These are phyloP conservation scores for Leishmania gerbilli DNA, from an alignment of 208 protist genomes.

Conservation along the genomic window DNA sequence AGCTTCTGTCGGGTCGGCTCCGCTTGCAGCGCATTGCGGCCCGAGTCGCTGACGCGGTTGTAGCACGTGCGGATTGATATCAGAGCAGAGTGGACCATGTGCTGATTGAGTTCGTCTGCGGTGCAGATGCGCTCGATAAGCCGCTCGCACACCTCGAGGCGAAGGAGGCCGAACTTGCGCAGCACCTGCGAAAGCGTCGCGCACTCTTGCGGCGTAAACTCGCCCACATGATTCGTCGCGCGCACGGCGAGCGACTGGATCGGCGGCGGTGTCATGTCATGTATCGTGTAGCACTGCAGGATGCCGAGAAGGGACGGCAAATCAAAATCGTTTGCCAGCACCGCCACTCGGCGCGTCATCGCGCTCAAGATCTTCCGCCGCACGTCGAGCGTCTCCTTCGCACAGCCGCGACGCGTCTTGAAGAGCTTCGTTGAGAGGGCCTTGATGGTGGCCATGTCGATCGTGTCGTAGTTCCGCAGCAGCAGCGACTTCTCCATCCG, in stretches of 20 bases:
- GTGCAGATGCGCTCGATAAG: conserved; percentile 82
- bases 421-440: conserved; percentile 88
- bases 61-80: conserved; percentile 75
- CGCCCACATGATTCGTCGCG: conserved; percentile 82
- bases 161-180: conserved; percentile 77
- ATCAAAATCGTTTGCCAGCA: conserved; percentile 90
- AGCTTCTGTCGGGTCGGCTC: conserved; percentile 88
- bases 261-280: conserved; percentile 77
- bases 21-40: conserved; percentile 80
- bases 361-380: conserved; percentile 79
- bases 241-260: conserved; percentile 82
- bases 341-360: conserved; percentile 70
- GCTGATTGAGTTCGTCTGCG: conserved; percentile 76
- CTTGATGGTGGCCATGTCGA: conserved; percentile 87
- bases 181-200: conserved; percentile 81
- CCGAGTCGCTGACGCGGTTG: conserved; percentile 73
- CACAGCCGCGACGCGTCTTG: conserved; percentile 81
- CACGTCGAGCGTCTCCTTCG: conserved; percentile 82
- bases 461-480: conserved; percentile 59
- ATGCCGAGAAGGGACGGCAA: conserved; percentile 85
- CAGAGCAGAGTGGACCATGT: conserved; percentile 81
- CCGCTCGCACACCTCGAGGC: conserved; percentile 86
- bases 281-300: conserved; percentile 88
- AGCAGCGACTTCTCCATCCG: conserved; percentile 72
- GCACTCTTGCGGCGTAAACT: conserved; percentile 89